These are phyloP conservation scores for Kwoniella dejecticola DNA, from an alignment of 768 basidiomycete genomes.

Conservation along the genomic window DNA sequence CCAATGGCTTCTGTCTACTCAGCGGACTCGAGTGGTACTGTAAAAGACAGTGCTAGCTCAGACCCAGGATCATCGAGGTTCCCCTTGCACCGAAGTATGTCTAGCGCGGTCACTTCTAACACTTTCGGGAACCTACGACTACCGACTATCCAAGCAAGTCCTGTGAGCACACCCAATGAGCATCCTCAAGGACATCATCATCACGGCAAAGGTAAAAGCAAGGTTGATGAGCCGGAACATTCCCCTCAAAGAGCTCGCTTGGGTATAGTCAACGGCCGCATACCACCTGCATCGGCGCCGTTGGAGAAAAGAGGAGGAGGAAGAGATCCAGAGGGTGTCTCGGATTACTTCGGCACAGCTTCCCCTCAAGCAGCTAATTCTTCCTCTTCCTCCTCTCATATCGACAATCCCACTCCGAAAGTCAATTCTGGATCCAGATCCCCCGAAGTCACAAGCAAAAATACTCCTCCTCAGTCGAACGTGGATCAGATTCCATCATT, in stretches of 20 bases:
- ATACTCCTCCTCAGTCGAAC: neutral
- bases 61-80: conserved; percentile 53
- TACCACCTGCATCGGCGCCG: conserved; percentile 58
- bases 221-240: neutral
- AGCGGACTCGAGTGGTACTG: conserved; percentile 1
- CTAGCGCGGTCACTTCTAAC: conserved; percentile 58
- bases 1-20: conserved; percentile 62
- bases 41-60: conserved; percentile 36
- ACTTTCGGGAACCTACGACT: conserved; percentile 21
- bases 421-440: conserved; percentile 5
- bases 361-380: conserved; percentile 15
- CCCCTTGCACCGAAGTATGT: conserved; percentile 51
- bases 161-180: conserved; percentile 54
- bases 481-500: conserved; percentile 16
- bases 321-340: conserved; percentile 54
- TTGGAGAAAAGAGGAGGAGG: conserved; percentile 68
- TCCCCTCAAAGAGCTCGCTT: conserved; percentile 9
- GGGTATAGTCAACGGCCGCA: conserved; percentile 22
- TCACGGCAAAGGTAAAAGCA: conserved; percentile 30
- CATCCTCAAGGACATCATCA: conserved; percentile 51
- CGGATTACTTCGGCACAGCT: conserved; percentile 50
- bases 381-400: conserved; percentile 41
- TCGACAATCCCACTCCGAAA: conserved; percentile 20
- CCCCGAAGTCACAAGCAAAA: neutral
- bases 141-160: conserved; percentile 42